Percentiles rank a stretch among this genome's conserved stretches.
phyloP scores from a whole-genome alignment of 768 basidiomycete species.

The Collybia sp. region DNA sequence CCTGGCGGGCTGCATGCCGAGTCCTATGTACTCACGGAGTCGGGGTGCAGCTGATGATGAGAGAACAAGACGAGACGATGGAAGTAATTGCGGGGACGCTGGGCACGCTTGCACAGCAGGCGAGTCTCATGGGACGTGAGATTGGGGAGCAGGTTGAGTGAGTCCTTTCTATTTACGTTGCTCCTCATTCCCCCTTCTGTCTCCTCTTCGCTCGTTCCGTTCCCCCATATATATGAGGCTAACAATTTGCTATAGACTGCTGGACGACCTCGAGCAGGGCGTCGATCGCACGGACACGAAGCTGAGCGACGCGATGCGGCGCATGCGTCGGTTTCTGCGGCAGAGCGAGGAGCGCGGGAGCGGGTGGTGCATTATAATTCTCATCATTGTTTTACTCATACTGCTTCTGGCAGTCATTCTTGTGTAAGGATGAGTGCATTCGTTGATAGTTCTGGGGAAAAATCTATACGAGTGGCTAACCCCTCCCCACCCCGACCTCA shows the following conservation, averaged over 20 bases:
- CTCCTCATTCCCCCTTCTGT: too few species aligned
- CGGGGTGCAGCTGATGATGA: slow-evolving; percentile 66
- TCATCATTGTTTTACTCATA: slow-evolving; percentile 74
- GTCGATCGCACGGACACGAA: slow-evolving; percentile 68
- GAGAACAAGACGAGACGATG: slow-evolving; percentile 86
- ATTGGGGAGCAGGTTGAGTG: slow-evolving; percentile 90
- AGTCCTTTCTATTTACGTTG: slow-evolving; percentile 7
- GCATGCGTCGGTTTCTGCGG: slow-evolving; percentile 76
- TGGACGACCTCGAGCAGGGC: slow-evolving; percentile 70
- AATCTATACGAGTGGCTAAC: too few species aligned
- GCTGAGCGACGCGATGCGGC: slow-evolving; percentile 58
- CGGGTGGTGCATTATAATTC: slow-evolving; percentile 84
- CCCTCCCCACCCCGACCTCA: too few species aligned
- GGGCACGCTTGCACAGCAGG: slow-evolving; percentile 81
- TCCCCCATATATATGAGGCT: too few species aligned
- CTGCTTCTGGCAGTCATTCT: slow-evolving; percentile 80
- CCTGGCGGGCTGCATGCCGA: not conserved
- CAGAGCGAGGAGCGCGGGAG: slow-evolving; percentile 89
- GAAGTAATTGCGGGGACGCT: slow-evolving; percentile 85
- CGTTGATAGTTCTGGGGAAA: too few species aligned
- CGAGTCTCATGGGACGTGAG: slow-evolving; percentile 91
- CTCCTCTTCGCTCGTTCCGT: too few species aligned
- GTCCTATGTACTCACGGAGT: not conserved
- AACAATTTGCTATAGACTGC: slow-evolving; percentile 48
- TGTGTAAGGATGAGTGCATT: slow-evolving; percentile 33